Evolutionary conservation across 257 asterid species (phyloP).

Genomic region (Verbascum thapsus): DNA sequence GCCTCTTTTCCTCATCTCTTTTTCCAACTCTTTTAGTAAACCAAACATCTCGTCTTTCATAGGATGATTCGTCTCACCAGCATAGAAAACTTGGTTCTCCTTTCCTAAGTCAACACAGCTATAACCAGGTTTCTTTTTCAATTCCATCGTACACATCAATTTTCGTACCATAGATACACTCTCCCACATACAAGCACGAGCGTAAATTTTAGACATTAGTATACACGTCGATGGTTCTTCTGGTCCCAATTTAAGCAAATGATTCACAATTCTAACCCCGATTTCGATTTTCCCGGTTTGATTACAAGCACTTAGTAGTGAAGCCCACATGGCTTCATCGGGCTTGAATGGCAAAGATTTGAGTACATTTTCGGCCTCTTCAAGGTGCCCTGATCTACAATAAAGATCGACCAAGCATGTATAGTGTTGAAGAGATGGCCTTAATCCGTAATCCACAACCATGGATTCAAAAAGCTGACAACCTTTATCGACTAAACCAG

Average conservation of each 20-base stretch:
- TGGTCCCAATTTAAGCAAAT: constrained; percentile 53
- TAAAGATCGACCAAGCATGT: constrained; percentile 83
- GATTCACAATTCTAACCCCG: constrained; percentile 68
- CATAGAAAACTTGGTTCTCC: constrained; percentile 66
- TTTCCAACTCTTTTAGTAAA: constrained; percentile 53
- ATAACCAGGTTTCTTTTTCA: constrained; percentile 69
- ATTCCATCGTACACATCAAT: constrained; percentile 49
- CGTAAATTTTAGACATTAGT: constrained; percentile 64
- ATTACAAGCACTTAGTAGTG: constrained; percentile 63
- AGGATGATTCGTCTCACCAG: constrained; percentile 60
- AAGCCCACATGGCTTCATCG: constrained; percentile 81
- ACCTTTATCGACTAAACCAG: constrained; percentile 68
- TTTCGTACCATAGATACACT: constrained; percentile 58
- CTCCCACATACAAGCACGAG: constrained; percentile 66
- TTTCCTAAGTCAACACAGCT: constrained; percentile 66
- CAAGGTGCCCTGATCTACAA: constrained; percentile 65
- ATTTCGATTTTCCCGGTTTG: constrained; percentile 46
- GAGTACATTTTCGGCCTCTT: constrained; percentile 62
- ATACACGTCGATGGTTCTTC: constrained; percentile 61
- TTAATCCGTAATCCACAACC: constrained; percentile 56
- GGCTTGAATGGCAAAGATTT: constrained; percentile 68
- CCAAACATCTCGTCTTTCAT: constrained; percentile 57
- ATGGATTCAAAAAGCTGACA: constrained; percentile 61
- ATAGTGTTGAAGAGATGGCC: constrained; percentile 71
- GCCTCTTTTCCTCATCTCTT: constrained; percentile 73